Evolutionary conservation across 306 rosid species (phyloP).

Genomic region (Cucurbita ficifolia): DNA sequence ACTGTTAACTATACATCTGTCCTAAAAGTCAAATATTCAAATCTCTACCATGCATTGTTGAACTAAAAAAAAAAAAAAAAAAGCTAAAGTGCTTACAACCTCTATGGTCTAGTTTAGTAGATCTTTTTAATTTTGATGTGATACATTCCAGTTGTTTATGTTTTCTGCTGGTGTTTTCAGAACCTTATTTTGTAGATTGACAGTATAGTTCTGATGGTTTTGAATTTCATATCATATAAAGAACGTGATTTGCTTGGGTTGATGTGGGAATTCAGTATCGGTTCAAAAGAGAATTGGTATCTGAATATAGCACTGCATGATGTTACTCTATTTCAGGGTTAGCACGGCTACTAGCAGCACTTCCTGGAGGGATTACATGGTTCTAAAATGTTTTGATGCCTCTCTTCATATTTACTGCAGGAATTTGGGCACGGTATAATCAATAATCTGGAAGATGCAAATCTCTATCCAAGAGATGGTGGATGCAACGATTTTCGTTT

Average conservation of each 20-base stretch:
- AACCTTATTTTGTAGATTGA: neutral
- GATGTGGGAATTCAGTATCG: neutral
- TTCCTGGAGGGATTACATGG: constrained; percentile 1
- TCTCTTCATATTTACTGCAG: constrained; percentile 23
- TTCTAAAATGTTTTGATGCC: constrained; percentile 12
- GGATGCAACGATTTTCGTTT: constrained; percentile 37
- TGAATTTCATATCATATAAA: neutral
- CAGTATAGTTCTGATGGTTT: neutral
- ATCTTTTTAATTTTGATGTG: neutral
- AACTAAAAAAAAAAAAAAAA: neutral
- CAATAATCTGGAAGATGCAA: constrained; percentile 11
- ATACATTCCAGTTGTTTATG: neutral
- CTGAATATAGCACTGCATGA: neutral
- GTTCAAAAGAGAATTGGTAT: neutral
- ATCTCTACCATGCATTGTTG: neutral
- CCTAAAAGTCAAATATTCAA: neutral
- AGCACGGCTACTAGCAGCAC: neutral
- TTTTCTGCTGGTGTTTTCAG: neutral
- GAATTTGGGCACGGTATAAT: constrained; percentile 19
- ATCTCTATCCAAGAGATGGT: constrained; percentile 27
- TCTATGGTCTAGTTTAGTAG: neutral
- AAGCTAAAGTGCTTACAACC: neutral
- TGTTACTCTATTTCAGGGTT: neutral
- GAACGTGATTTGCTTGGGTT: neutral
- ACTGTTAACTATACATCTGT: neutral